Evolutionary conservation across 1,139 yeast genomes (phyloP).

Genomic region (Taphrina wiesneri): DNA sequence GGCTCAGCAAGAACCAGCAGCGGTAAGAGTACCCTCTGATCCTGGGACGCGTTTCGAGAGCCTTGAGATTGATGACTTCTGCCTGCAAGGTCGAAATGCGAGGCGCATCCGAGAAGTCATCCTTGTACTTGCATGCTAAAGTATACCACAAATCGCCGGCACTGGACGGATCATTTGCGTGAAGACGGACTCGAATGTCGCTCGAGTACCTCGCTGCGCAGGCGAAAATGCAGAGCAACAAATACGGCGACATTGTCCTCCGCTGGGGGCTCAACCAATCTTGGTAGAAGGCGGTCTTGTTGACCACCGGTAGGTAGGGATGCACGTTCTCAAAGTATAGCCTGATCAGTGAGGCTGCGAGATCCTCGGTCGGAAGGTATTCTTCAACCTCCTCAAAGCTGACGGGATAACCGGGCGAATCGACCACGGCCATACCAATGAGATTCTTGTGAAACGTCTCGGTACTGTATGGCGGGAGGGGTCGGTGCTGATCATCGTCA

Average conservation of each 20-base stretch:
- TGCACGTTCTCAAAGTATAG: slow-evolving; percentile 25
- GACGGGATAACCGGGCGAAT: slow-evolving; percentile 9
- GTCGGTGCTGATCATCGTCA: slow-evolving; percentile 3
- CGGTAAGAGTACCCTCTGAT: slow-evolving; percentile 24
- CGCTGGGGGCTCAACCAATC: slow-evolving; percentile 8
- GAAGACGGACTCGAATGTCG: slow-evolving; percentile 5
- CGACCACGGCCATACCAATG: neutral
- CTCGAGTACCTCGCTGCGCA: slow-evolving; percentile 28
- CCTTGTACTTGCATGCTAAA: neutral
- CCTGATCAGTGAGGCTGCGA: slow-evolving; percentile 15
- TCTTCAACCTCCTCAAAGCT: slow-evolving; percentile 16
- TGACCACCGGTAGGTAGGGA: slow-evolving; percentile 28
- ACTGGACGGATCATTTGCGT: slow-evolving; percentile 7
- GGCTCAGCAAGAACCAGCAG: slow-evolving; percentile 13
- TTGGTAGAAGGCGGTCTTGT: slow-evolving; percentile 7
- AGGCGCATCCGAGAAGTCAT: slow-evolving; percentile 26
- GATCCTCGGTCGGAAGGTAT: slow-evolving; percentile 20
- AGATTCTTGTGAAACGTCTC: slow-evolving; percentile 9
- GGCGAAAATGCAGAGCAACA: slow-evolving; percentile 20
- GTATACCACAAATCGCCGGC: slow-evolving; percentile 23
- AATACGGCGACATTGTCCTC: slow-evolving; percentile 7
- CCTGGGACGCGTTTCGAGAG: slow-evolving; percentile 27
- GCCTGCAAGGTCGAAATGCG: slow-evolving; percentile 29
- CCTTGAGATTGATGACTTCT: slow-evolving; percentile 24
- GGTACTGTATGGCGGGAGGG: neutral